phyloP scores from a whole-genome alignment of 805 yeast species.

The Peterozyma xylosa region DNA sequence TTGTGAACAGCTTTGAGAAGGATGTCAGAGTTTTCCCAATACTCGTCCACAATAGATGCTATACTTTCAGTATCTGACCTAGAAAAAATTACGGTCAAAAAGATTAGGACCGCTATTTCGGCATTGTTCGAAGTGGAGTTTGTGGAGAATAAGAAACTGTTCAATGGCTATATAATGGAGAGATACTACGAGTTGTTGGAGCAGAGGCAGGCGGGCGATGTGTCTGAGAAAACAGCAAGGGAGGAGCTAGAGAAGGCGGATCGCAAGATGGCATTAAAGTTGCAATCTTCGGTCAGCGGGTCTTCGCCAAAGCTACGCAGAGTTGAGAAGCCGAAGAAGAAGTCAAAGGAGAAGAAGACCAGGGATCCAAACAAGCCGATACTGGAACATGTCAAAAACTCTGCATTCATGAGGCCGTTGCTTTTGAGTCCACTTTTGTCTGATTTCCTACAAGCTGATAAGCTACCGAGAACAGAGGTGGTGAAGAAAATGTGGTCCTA shows the following conservation, averaged over 20 bases:
- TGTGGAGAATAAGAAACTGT: constrained; percentile 38
- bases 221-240: constrained; percentile 14
- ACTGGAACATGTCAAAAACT: too few species aligned
- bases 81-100: constrained; percentile 62
- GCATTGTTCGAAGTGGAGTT: constrained; percentile 56
- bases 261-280: constrained; percentile 40
- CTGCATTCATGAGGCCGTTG: constrained; percentile 33
- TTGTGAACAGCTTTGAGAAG: too few species aligned
- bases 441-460: constrained; percentile 32
- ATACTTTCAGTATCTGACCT: constrained; percentile 65
- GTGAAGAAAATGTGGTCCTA: constrained; percentile 67
- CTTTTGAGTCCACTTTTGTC: constrained; percentile 44
- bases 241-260: constrained; percentile 40
- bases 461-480: constrained; percentile 59
- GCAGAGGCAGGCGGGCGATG: constrained; percentile 22
- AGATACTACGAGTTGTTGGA: constrained; percentile 45
- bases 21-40: constrained; percentile 25
- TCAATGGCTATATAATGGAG: constrained; percentile 53
- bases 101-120: constrained; percentile 65
- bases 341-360: constrained; percentile 13
- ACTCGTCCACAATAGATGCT: constrained; percentile 63
- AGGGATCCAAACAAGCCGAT: constrained; percentile 9
- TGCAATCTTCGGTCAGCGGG: constrained; percentile 18
- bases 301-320: constrained; percentile 7
- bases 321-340: constrained; percentile 7